Percentiles rank a stretch among this genome's conserved stretches.
Evolutionary conservation across 768 basidiomycete species (phyloP).

Genomic region (Hemileccinum rubropunctum): DNA sequence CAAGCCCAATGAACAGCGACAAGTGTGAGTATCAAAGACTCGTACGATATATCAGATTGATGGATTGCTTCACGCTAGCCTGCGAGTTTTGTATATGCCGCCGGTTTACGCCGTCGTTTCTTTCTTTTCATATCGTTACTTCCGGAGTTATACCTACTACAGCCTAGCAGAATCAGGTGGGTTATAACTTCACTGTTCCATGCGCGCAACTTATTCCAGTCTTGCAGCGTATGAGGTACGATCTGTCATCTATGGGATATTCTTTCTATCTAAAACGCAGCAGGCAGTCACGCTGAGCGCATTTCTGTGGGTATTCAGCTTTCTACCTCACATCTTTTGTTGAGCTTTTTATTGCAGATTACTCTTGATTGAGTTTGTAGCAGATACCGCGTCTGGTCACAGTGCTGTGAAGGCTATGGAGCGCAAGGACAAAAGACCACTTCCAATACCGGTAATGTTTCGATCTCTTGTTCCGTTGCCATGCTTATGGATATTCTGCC

Average conservation of each 20-base stretch:
- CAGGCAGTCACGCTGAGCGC: conserved; percentile 83
- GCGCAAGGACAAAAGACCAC: conserved; percentile 71
- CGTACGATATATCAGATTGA: background rate
- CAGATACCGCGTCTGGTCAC: conserved; percentile 60
- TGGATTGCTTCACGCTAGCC: conserved; percentile 33
- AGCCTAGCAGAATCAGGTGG: conserved; percentile 48
- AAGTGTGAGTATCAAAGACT: conserved; percentile 52
- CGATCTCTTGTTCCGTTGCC: background rate
- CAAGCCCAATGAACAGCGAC: conserved; percentile 70
- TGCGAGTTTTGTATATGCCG: conserved; percentile 86
- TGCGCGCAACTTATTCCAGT: conserved; percentile 26
- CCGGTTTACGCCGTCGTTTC: conserved; percentile 78
- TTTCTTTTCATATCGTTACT: conserved; percentile 84
- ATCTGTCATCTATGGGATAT: conserved; percentile 1
- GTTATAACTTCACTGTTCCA: conserved; percentile 15
- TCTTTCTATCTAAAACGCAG: conserved; percentile 13
- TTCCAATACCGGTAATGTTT: conserved; percentile 63
- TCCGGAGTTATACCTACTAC: conserved; percentile 72
- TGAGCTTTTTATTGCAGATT: conserved; percentile 42
- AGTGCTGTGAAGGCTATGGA: conserved; percentile 65
- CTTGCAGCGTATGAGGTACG: conserved; percentile 65
- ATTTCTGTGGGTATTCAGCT: conserved; percentile 61
- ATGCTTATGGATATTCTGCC: conserved; percentile 1
- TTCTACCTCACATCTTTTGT: background rate
- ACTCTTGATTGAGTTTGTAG: conserved; percentile 83